A percentile compares a stretch with the other conserved stretches of the same genome.
These are phyloP conservation scores for Pinus tabuliformis DNA, from an alignment of 75 land plant genomes.

Conservation along the genomic window DNA sequence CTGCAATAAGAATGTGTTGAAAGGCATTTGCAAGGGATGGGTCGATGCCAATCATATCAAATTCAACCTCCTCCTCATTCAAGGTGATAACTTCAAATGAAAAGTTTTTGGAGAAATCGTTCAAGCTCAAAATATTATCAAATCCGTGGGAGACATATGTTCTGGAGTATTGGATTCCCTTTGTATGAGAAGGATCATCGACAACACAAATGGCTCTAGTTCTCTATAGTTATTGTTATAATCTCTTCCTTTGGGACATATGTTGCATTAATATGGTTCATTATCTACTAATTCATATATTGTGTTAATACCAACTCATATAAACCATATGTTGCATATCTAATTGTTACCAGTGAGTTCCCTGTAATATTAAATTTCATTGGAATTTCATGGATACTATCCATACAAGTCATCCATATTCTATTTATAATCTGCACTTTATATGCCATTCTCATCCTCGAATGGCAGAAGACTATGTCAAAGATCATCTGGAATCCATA, in stretches of 20 bases:
- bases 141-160: slow-evolving; percentile 75
- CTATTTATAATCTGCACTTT: too few relatives aligned
- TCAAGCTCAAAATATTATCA: slow-evolving; percentile 68
- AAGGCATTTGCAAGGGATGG: slow-evolving; percentile 93
- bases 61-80: slow-evolving; percentile 81
- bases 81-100: slow-evolving; percentile 55
- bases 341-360: too few relatives aligned
- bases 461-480: too few relatives aligned
- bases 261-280: too few relatives aligned
- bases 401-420: too few relatives aligned
- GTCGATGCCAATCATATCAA: slow-evolving; percentile 95
- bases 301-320: too few relatives aligned
- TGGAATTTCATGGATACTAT: too few relatives aligned
- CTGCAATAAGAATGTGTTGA: slow-evolving; percentile 88
- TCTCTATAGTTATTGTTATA: slow-evolving; percentile 77
- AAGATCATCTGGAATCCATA: too few relatives aligned
- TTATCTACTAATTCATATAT: too few relatives aligned
- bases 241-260: slow-evolving; percentile 46
- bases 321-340: too few relatives aligned
- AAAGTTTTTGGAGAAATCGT: slow-evolving; percentile 42
- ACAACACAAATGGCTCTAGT: slow-evolving; percentile 72
- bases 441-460: too few relatives aligned
- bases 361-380: too few relatives aligned
- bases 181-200: slow-evolving; percentile 82
- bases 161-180: slow-evolving; percentile 73